Evolutionary conservation across 441 rosid species (phyloP).

Genomic region (Cnidoscolus chayamansa): DNA sequence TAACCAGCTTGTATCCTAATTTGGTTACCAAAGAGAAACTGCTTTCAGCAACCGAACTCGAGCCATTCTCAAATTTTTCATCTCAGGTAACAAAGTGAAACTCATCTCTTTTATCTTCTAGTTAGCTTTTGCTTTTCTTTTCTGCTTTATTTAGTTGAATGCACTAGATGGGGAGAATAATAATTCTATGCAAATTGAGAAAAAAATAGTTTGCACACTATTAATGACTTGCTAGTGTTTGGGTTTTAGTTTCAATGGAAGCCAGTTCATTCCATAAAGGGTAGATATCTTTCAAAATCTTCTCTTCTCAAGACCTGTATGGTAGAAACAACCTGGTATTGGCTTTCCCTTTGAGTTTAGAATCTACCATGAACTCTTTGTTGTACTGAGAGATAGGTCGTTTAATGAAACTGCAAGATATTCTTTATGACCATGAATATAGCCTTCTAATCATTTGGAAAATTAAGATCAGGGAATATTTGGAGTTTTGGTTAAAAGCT

Average conservation of each 20-base stretch:
- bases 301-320: neutral
- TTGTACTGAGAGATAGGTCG: neutral
- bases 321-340: neutral
- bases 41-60: constrained; percentile 71
- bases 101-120: neutral
- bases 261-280: neutral
- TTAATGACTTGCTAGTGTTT: neutral
- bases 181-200: neutral
- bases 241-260: neutral
- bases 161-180: neutral
- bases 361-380: neutral
- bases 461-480: neutral
- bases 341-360: neutral
- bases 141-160: neutral
- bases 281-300: neutral
- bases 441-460: neutral
- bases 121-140: neutral
- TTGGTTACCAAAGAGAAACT: constrained; percentile 89
- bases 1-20: constrained; percentile 82
- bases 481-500: neutral
- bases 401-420: neutral
- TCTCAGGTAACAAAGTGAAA: constrained; percentile 60
- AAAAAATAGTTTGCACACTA: neutral
- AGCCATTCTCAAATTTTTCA: constrained; percentile 79
- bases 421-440: neutral